Conservation (phyloP, 805 yeast species). For the Ogataea paraovalis region DNA sequence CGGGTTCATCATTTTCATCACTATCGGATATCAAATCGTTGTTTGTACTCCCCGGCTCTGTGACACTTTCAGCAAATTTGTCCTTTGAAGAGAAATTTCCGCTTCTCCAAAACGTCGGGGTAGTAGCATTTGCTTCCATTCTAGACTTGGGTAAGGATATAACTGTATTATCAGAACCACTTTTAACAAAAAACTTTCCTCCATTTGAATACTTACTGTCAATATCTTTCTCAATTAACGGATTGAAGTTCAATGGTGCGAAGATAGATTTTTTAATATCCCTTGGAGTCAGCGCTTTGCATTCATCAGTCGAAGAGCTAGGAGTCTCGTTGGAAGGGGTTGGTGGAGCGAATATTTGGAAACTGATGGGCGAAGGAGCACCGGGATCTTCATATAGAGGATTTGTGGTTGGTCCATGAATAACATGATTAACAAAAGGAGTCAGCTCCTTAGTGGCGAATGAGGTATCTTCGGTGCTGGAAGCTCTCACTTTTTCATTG, state of each 20-base stretch:
- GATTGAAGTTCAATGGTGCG: conserved; percentile 79
- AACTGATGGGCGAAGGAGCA: conserved; percentile 68
- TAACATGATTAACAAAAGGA: not conserved
- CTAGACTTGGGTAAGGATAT: conserved; percentile 4
- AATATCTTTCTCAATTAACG: conserved; percentile 66
- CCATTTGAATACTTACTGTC: conserved; percentile 88
- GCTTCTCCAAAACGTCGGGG: conserved; percentile 22
- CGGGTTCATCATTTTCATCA: conserved; percentile 21
- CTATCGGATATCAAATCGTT: conserved; percentile 28
- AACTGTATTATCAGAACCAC: conserved; percentile 7
- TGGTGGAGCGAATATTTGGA: conserved; percentile 40
- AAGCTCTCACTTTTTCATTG: conserved; percentile 7
- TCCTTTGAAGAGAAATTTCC: conserved; percentile 2
- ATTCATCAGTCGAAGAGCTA: conserved; percentile 8
- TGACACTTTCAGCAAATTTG: not conserved
- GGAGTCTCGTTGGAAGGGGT: conserved; percentile 18
- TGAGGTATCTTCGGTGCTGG: conserved; percentile 1
- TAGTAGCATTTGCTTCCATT: conserved; percentile 12
- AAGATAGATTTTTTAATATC: conserved; percentile 55
- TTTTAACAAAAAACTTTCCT: conserved; percentile 74
- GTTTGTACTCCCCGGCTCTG: not conserved
- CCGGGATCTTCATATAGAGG: conserved; percentile 76
- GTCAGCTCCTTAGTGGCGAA: not conserved
- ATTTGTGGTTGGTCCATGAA: conserved; percentile 38
- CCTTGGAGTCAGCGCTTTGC: conserved; percentile 31